Evolutionary conservation across 192 early-diverging fungal species (phyloP), one percentile per base, ranked within the genome.

Genomic region (Oehlia diaphana): DNA sequence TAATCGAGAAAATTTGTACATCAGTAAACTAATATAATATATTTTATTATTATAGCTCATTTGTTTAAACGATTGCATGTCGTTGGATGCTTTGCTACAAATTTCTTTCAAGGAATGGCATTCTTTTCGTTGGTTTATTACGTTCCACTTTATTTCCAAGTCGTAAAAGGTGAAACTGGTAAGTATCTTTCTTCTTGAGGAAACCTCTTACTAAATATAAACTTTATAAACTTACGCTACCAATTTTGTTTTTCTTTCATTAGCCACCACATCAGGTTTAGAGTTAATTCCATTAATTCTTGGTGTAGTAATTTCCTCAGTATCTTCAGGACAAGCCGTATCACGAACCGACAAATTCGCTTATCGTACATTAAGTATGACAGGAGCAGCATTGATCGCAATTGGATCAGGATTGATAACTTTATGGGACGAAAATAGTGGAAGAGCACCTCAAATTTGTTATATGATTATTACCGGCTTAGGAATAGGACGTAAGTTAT

Each of bases 141-240:
- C 82, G 78, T 93, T n/a, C 91, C 93, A 35, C 80, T 91, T 61
- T 96, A 92, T 83, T 95, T 96, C 82, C 91, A 96, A 82, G 87
- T 97, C 64, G 93, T 96, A 26, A 86, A 91, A 66, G 92, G 89
- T 47, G 90, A 92, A 44, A 77, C 84, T 21, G 71, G 71, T 72
- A 72, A 19, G 28, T 47, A 9, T 44, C 16, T 19, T 19, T 5
- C 31, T 31, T 31, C 1, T 31, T 31, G 31, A 31, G 2, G 1
- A 31, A 31, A 31, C 31, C 31, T 31, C 31, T 31, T 31, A 31
- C 31, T 31, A 31, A 31, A 31, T 26, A 26, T 49, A 10, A 47
- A 53, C 13, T 9, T 37, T 10, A 16, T 10, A 13, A 49, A 72
- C 28, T 2, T 3, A 12, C 44, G 13, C 5, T 16, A 23, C 2